A percentile compares a stretch with the other conserved stretches of the same genome.
phyloP scores from a whole-genome alignment of 2,329 filamentous ascomycete genomes.

The Diplodia mutila region DNA sequence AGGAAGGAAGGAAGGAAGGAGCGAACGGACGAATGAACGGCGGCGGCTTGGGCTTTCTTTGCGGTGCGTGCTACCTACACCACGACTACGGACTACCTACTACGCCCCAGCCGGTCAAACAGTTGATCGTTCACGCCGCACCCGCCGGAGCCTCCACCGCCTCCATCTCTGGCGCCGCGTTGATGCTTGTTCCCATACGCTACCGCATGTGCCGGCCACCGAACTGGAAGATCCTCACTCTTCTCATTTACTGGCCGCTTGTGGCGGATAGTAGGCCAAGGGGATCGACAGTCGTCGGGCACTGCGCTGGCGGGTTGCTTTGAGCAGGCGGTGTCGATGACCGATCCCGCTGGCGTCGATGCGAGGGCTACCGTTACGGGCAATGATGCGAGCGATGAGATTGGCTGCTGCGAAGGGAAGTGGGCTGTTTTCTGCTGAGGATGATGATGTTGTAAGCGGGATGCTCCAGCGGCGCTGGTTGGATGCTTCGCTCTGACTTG shows the following conservation, averaged over 20 bases:
- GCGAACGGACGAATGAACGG: neutral
- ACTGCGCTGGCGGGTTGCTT: neutral
- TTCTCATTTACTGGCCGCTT: neutral
- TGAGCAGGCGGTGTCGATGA: neutral
- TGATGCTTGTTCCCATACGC: too few species aligned
- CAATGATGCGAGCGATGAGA: neutral
- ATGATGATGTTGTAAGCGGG: neutral
- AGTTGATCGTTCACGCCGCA: neutral
- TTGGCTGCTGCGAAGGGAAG: neutral
- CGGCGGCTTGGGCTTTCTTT: too few species aligned
- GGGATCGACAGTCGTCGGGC: neutral
- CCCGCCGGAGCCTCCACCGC: too few species aligned
- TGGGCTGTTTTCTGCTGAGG: neutral
- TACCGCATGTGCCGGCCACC: neutral
- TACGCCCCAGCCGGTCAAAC: neutral
- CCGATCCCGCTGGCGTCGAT: neutral
- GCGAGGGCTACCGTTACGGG: conserved; percentile 6
- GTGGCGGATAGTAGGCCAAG: neutral
- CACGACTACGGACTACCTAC: neutral
- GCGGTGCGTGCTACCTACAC: neutral
- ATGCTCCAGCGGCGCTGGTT: neutral
- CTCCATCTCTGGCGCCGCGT: too few species aligned
- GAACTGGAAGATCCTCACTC: neutral
- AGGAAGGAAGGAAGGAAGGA: too few species aligned
- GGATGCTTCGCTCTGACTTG: neutral